Percentiles rank a stretch among this genome's conserved stretches.
Conservation (phyloP, 192 early-diverging fungal genomes). For the Coemansia sp. region DNA sequence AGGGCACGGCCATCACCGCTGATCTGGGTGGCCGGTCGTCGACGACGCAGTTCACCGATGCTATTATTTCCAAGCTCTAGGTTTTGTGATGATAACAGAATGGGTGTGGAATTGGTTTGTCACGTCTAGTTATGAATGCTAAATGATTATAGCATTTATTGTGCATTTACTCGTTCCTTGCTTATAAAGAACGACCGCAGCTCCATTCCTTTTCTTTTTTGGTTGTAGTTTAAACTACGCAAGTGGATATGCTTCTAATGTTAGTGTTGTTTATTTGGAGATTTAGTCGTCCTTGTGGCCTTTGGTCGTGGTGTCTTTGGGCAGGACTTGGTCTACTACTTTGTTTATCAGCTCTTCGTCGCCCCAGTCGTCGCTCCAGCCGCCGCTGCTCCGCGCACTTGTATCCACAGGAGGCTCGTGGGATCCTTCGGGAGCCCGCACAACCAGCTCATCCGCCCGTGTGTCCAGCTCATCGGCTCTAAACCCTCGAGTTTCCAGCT, state of each 20-base stretch:
- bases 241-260: too few species aligned
- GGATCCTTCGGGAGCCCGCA: neutral
- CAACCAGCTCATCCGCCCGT: neutral
- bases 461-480: neutral
- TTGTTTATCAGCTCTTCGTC: neutral
- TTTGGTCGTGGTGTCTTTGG: neutral
- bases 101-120: too few species aligned
- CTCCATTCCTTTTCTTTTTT: too few species aligned
- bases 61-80: slow-evolving; percentile 72
- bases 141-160: too few species aligned
- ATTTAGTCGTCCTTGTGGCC: slow-evolving; percentile 2
- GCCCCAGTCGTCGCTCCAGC: slow-evolving; percentile 30
- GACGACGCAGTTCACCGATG: slow-evolving; percentile 81
- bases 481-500: slow-evolving; percentile 11
- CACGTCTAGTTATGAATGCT: too few species aligned
- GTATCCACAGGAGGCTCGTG: too few species aligned
- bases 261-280: neutral
- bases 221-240: too few species aligned
- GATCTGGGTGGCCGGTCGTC: slow-evolving; percentile 88
- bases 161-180: too few species aligned
- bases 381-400: neutral
- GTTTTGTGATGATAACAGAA: neutral
- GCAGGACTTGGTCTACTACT: neutral
- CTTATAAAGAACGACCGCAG: too few species aligned
- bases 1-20: slow-evolving; percentile 82